A percentile compares a stretch with the other conserved stretches of the same genome.
Evolutionary conservation across 257 asterid species (phyloP).

Genomic region (Cruciata laevipes): DNA sequence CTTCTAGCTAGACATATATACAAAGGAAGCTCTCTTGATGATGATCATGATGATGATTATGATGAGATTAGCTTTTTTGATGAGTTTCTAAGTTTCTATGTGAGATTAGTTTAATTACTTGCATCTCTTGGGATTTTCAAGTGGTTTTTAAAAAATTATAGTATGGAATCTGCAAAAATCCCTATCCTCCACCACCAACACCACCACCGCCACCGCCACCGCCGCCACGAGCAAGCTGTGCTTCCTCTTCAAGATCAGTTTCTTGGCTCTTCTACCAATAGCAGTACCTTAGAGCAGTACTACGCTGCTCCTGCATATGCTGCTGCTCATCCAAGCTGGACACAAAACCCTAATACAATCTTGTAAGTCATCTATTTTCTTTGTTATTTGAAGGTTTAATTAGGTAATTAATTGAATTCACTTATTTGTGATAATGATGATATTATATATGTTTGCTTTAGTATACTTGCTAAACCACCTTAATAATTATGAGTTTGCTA

Average conservation of each 20-base stretch:
- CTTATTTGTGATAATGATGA: conserved; percentile 19
- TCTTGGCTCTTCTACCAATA: conserved; percentile 33
- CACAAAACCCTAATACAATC: conserved; percentile 32
- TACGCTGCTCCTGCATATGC: conserved; percentile 46
- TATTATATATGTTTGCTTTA: conserved; percentile 26
- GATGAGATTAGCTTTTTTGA: conserved; percentile 12
- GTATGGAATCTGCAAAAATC: conserved; percentile 69
- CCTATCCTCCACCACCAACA: conserved; percentile 26
- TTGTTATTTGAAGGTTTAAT: conserved; percentile 33
- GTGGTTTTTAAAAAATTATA: conserved; percentile 29
- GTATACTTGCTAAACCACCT: background rate
- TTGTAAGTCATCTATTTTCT: conserved; percentile 43
- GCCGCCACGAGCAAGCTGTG: background rate
- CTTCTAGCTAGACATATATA: conserved; percentile 24
- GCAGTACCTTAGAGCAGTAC: conserved; percentile 15
- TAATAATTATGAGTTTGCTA: conserved; percentile 14
- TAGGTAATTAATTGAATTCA: conserved; percentile 12
- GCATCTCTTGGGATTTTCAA: conserved; percentile 77
- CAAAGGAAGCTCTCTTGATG: conserved; percentile 4
- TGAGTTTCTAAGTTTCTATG: background rate
- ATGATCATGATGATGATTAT: background rate
- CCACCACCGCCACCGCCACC: background rate
- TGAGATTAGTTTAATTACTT: conserved; percentile 24
- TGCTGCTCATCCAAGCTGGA: conserved; percentile 40
- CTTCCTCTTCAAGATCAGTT: conserved; percentile 48